Base-by-base conservation (phyloP, 768 basidiomycete genomes). In the Hysterangium stoloniferum region DNA sequence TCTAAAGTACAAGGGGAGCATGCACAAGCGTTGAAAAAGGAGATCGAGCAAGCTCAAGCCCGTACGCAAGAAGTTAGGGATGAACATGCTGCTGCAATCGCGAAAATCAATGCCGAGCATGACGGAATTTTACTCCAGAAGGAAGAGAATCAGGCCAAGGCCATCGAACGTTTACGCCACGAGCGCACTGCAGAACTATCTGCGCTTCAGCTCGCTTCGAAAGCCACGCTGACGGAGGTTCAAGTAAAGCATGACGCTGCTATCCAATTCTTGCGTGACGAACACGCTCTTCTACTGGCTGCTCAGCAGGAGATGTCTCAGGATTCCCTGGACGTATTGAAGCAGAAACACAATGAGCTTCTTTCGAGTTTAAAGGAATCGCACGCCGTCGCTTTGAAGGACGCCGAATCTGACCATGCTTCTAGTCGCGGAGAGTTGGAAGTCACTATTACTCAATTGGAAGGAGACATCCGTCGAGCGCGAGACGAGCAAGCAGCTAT, bases 61-160 rank as follows among this genome's bases (percentile, higher is more conserved):
- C 68, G 72, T 34, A 73, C 87, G 12, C 79, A 79, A 54, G 76
- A 73, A 45, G 87, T 84, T 5, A 84, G 86, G 59, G 86, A 84
- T 58, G 83, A 89, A 61, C 89, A 88, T 59, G 87, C 89, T 62
- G 81, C 88, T 52, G 80, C 80, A 19, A 69, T 92, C 35, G 85
- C 80, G 12, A 86, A 85, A 57, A 75, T 91, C 42, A 84, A 87
- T 36, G 70, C 62, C 12, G 83, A 87, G 60, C 87, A 92, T 57
- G 72, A 77, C 3, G 77, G 80, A 54, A 72, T 77, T 22, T 68
- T 91, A 52, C 77, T 77, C 54, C 77, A 72, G 57, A 76, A 83
- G 50, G 70, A 77, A 1, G 71, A 72, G 4, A 83, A 90, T 50
- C 68, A 75, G 17, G 69, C 78, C 33, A 78, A 77, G 4, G 71